Base-by-base conservation (phyloP, 1,284 basidiomycete genomes). In the Ganoderma lingzhi region DNA sequence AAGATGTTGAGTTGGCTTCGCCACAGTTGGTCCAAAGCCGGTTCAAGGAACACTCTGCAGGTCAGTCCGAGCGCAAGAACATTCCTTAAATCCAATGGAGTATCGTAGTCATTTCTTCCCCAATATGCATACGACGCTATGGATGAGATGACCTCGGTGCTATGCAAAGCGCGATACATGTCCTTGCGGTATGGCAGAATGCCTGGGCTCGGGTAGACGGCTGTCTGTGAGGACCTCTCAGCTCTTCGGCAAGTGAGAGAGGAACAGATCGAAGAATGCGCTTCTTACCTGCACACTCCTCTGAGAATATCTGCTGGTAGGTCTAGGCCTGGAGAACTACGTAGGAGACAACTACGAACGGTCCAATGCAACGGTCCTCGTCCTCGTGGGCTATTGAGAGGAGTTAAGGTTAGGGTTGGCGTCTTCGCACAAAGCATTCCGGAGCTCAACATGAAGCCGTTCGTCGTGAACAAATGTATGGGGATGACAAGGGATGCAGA, bases 1-100 rank as follows among this genome's bases (percentile, higher is more conserved):
- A 63, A 56, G 35, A 73, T 39, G 32, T 65, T 67, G 12, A 66
- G 64, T 32, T 71, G 67, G 30, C 68, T 64, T 15, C 70, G 65
- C 72, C 72, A 73, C 65, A 71, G 53, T 32, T 67, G 69, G 62
- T 73, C 70, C 9, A 73, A 63, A n/a, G 67, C 65, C 6, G 72
- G 72, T 35, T 69, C 72, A 58, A 67, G 68, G 58, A 71, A 69
- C 17, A 66, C 63, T 19, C 51, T 61, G 65, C 72, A 71, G n/a
- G 70, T 66, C 1, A 69, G 67, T 1, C 65, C 68, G 51, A 73
- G 60, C 10, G 68, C 62, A 32, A 63, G 63, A 44, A 73, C 67
- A 12, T 35, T 63, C 17, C 44, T 60, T 3, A 71, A 62, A 42
- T 69, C 63, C 9, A 71, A 37, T 0, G 53, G 53, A 53, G 51